Evolutionary conservation across 257 asterid genomes (phyloP).

Genomic region (Schizonepeta tenuifolia): DNA sequence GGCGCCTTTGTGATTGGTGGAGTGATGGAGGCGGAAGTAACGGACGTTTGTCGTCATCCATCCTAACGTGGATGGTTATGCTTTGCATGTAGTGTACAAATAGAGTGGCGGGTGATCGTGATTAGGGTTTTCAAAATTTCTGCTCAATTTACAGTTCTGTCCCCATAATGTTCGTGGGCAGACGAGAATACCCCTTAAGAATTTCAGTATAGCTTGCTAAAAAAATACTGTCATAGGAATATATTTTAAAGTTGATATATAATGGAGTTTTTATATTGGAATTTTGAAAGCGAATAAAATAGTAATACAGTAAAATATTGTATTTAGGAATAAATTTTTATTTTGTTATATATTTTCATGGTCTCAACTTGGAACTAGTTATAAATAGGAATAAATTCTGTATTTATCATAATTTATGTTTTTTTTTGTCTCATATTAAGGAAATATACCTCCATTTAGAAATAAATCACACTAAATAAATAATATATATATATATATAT

Average conservation of each 20-base stretch:
- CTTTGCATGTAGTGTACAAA: conserved; percentile 51
- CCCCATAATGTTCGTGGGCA: neutral
- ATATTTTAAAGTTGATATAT: neutral
- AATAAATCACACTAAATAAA: too few relatives aligned
- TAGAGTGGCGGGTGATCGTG: neutral
- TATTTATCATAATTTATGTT: too few relatives aligned
- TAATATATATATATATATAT: too few relatives aligned
- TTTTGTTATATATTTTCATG: too few relatives aligned
- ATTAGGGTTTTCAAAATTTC: conserved; percentile 31
- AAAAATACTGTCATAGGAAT: too few relatives aligned
- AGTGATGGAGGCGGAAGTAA: conserved; percentile 38
- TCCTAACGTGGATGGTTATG: conserved; percentile 52
- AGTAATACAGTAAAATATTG: too few relatives aligned
- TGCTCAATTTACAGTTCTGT: conserved; percentile 26
- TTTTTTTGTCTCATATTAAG: too few relatives aligned
- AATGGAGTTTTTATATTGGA: neutral
- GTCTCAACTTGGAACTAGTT: too few relatives aligned
- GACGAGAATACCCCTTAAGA: conserved; percentile 11
- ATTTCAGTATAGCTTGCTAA: neutral
- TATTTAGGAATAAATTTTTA: too few relatives aligned
- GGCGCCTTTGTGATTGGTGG: conserved; percentile 47
- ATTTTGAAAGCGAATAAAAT: too few relatives aligned
- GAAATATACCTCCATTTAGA: too few relatives aligned
- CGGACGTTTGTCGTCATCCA: conserved; percentile 44
- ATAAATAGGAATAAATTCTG: too few relatives aligned